Conservation (phyloP, 2,329 filamentous ascomycete species). For the Fusarium sp. region DNA sequence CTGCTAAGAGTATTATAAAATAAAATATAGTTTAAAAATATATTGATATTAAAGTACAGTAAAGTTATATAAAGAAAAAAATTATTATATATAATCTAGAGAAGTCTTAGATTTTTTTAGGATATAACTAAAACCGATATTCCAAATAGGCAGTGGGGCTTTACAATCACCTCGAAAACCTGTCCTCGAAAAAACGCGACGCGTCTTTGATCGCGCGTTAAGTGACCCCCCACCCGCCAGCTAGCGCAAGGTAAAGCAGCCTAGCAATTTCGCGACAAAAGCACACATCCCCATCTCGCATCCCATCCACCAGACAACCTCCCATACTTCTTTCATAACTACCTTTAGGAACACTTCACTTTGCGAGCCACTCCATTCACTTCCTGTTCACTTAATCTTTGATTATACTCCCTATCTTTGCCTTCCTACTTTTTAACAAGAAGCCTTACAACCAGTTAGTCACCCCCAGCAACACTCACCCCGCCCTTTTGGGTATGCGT, state of each 20-base stretch:
- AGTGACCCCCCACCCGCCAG: slow-evolving; percentile 30
- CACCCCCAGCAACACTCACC: slow-evolving; percentile 31
- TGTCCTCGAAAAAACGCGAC: slow-evolving; percentile 20
- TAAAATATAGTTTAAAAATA: too few species aligned
- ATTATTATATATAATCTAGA: too few species aligned
- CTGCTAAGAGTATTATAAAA: too few species aligned
- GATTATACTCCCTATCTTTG: not conserved
- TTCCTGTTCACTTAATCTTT: not conserved
- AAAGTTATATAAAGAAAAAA: too few species aligned
- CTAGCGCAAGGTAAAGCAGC: slow-evolving; percentile 33
- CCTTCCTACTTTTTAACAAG: not conserved
- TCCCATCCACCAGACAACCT: slow-evolving; percentile 31
- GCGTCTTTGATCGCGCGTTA: slow-evolving; percentile 31
- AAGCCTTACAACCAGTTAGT: slow-evolving; percentile 28
- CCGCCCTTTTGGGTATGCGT: slow-evolving; percentile 27
- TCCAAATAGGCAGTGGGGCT: not conserved
- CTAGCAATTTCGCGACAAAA: slow-evolving; percentile 35
- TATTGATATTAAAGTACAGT: too few species aligned
- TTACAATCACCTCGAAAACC: not conserved
- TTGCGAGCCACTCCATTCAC: not conserved
- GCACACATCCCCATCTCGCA: slow-evolving; percentile 24
- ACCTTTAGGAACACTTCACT: not conserved
- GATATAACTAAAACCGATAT: too few species aligned
- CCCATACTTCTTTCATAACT: not conserved
- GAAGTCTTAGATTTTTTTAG: too few species aligned